Conservation (phyloP, 257 asterid genomes). For the Coffea eugenioides region DNA sequence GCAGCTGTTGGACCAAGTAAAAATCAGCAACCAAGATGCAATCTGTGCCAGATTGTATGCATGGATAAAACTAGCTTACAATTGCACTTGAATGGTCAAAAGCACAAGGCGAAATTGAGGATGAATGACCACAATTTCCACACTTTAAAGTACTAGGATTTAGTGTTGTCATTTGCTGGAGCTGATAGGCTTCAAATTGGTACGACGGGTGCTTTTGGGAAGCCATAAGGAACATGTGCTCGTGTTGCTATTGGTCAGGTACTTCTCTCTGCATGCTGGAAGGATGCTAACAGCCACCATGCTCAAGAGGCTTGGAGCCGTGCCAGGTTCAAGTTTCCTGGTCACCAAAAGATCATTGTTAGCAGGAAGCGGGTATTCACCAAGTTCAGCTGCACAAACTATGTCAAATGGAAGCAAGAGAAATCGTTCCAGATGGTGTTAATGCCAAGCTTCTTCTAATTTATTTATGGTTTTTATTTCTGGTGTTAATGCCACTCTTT, state of each 20-base stretch:
- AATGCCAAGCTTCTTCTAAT: slow-evolving; percentile 46
- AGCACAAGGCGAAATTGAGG: too few relatives aligned
- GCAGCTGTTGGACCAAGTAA: too few relatives aligned
- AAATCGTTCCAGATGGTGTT: slow-evolving; percentile 71
- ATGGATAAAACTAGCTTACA: too few relatives aligned
- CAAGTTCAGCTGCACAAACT: slow-evolving; percentile 57
- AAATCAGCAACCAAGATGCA: too few relatives aligned
- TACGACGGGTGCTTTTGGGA: slow-evolving; percentile 90
- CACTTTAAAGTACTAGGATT: too few relatives aligned
- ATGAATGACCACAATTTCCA: too few relatives aligned
- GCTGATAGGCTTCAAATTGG: slow-evolving; percentile 99
- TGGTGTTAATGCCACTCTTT: too few relatives aligned
- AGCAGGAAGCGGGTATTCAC: slow-evolving; percentile 95
- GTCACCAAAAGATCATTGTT: slow-evolving; percentile 85
- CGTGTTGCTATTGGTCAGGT: slow-evolving; percentile 94
- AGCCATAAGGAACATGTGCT: slow-evolving; percentile 86
- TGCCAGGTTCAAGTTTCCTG: slow-evolving; percentile 93
- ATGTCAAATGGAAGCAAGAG: slow-evolving; percentile 67
- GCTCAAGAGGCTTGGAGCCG: slow-evolving; percentile 92
- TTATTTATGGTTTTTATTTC: too few relatives aligned
- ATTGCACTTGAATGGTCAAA: too few relatives aligned
- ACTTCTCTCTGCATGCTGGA: slow-evolving; percentile 84
- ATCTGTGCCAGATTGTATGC: too few relatives aligned
- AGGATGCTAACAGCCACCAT: slow-evolving; percentile 61
- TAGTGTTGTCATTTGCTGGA: too few relatives aligned